These are phyloP conservation scores for Colletotrichum gloeosporioides DNA, from an alignment of 2,329 filamentous ascomycete genomes.

Conservation along the genomic window DNA sequence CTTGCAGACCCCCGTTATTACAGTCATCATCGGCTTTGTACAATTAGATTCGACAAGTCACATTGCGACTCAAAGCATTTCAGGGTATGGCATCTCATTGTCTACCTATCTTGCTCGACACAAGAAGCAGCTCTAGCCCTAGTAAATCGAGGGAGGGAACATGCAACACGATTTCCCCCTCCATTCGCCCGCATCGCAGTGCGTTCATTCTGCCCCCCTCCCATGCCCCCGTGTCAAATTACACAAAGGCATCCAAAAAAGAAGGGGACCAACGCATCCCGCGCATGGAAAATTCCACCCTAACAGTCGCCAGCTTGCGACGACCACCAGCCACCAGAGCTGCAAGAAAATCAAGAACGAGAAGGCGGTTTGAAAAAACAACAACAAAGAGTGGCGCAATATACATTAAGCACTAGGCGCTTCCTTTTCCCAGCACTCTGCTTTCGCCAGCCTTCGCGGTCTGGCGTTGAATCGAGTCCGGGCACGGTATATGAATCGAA, in stretches of 20 bases:
- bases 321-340: constrained; percentile 17
- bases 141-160: background rate
- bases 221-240: background rate
- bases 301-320: background rate
- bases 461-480: constrained; percentile 10
- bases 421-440: constrained; percentile 2
- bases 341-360: constrained; percentile 10
- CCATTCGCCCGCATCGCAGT: background rate
- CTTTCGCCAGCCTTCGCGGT: background rate
- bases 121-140: background rate
- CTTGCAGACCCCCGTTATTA: background rate
- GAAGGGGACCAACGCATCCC: background rate
- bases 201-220: background rate
- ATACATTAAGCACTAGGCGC: constrained; percentile 25
- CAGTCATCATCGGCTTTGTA: background rate
- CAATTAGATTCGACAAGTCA: background rate
- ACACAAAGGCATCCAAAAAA: constrained; percentile 5
- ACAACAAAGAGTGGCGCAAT: constrained; percentile 8
- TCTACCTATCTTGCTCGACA: constrained; percentile 13
- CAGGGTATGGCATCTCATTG: constrained; percentile 9
- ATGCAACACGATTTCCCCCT: background rate
- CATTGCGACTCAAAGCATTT: background rate
- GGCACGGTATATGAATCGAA: constrained; percentile 28
- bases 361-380: background rate
- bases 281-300: background rate